Base-by-base conservation (phyloP, 202 grass and related monocot species). In the Saccharum hybrid region DNA sequence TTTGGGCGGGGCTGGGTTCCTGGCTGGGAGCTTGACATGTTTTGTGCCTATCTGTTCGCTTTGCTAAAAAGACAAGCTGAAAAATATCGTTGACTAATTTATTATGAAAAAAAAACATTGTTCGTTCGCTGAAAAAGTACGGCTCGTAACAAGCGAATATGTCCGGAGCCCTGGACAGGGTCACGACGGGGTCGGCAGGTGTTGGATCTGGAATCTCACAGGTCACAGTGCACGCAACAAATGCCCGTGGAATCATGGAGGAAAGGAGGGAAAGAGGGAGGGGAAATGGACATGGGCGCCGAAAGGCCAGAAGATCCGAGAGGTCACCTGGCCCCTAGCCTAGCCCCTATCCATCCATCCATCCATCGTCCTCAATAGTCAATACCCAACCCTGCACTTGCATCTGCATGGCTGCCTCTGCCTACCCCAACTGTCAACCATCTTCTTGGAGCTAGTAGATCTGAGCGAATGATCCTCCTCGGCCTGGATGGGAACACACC, bases 131-230 rank as follows among this genome's bases (percentile, higher is more conserved):
- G n/a, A n/a, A n/a, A n/a, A n/a, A n/a, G n/a, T n/a, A n/a, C n/a
- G n/a, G n/a, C n/a, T n/a, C n/a, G n/a, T n/a, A n/a, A n/a, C n/a
- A n/a, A n/a, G n/a, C n/a, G n/a, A n/a, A n/a, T n/a, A n/a, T 52
- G 19, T 21, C 2, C 22, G 46, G 46, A 18, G 13, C 15, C 15
- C 7, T 38, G 67, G 42, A 64, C 31, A 57, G 36, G 54, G 33
- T 13, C 19, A 56, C 34, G 57, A 40, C 33, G 16, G 22, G 23
- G 63, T 43, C 39, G 30, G 74, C 80, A 60, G 51, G 40, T 43
- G 77, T 57, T 77, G 85, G 79, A 82, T 77, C 79, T 82, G 72
- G 72, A 82, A 87, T 82, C 85, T 64, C 48, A 22, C 71, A 68
- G 57, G n/a, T 23, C 57, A 23, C 57, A 23, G 63, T 19, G n/a